Percentiles rank a stretch among this genome's conserved stretches.
Evolutionary conservation across 352 stramenopile species (phyloP).

Genomic region (Thalassiosira pacifica): DNA sequence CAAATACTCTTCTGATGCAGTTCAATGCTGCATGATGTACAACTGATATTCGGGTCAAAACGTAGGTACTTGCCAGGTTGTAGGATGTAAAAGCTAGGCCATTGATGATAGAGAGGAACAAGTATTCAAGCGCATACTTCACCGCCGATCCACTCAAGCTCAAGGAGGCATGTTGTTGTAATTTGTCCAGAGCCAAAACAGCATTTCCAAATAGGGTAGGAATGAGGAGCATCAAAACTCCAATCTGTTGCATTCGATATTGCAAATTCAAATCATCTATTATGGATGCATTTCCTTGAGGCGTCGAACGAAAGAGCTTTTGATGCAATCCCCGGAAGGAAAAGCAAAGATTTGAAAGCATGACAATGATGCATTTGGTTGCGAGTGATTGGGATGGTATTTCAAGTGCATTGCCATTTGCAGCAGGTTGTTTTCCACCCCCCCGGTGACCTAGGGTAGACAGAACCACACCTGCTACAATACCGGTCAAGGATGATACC

Average conservation of each 20-base stretch:
- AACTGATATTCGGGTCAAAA: conserved; percentile 82
- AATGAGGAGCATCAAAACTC: conserved; percentile 66
- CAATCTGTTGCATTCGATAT: conserved; percentile 85
- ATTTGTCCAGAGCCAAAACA: background rate
- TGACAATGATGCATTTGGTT: conserved; percentile 68
- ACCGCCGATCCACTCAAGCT: background rate
- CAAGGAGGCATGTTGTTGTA: conserved; percentile 21
- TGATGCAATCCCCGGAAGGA: conserved; percentile 85
- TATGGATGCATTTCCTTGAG: conserved; percentile 50
- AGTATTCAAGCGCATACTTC: conserved; percentile 55
- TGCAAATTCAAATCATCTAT: conserved; percentile 85
- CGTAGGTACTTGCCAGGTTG: conserved; percentile 83
- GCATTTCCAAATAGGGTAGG: conserved; percentile 54
- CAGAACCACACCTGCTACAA: conserved; percentile 76
- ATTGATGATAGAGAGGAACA: conserved; percentile 73
- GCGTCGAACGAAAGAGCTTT: conserved; percentile 78
- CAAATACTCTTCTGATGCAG: conserved; percentile 83
- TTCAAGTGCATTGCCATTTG: background rate
- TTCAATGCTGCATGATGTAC: conserved; percentile 85
- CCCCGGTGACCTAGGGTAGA: conserved; percentile 68
- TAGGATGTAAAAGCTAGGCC: conserved; percentile 80
- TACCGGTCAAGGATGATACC: conserved; percentile 66
- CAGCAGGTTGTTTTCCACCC: background rate
- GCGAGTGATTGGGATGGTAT: conserved; percentile 13
- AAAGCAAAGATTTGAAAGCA: conserved; percentile 86